Conservation (phyloP, 129 eudicot species). For the Arctium minus region DNA sequence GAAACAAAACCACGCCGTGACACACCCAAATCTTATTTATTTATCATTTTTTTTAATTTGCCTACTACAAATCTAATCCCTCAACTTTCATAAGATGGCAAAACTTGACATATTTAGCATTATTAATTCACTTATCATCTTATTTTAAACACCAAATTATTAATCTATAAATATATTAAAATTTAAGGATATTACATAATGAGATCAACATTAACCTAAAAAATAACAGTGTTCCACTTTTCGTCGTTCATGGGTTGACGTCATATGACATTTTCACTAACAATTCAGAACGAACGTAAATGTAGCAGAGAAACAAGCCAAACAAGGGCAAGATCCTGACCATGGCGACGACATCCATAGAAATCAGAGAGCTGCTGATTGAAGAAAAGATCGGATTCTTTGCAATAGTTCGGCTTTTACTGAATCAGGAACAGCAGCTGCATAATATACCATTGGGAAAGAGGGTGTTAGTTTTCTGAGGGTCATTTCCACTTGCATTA, state of each 20-base stretch:
- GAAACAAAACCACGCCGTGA: no score
- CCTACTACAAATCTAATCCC: no score
- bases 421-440: slow-evolving; percentile 84
- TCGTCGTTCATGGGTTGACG: neutral
- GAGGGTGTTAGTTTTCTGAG: neutral
- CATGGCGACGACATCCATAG: neutral
- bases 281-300: neutral
- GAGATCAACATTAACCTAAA: neutral
- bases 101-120: no score
- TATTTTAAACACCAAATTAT: no score
- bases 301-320: neutral
- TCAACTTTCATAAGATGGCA: no score
- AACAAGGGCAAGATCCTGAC: neutral
- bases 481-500: no score
- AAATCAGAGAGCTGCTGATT: slow-evolving; percentile 50
- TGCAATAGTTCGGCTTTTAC: slow-evolving; percentile 80
- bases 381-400: slow-evolving; percentile 60
- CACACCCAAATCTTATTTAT: no score
- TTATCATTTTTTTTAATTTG: no score
- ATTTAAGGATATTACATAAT: no score
- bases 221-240: neutral
- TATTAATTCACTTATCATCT: no score
- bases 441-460: slow-evolving; percentile 1
- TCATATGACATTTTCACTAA: neutral
- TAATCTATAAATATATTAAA: no score